Percentiles rank a stretch among this genome's conserved stretches.
phyloP scores from a whole-genome alignment of 129 eudicot genomes.

The Tanacetum coccineum region DNA sequence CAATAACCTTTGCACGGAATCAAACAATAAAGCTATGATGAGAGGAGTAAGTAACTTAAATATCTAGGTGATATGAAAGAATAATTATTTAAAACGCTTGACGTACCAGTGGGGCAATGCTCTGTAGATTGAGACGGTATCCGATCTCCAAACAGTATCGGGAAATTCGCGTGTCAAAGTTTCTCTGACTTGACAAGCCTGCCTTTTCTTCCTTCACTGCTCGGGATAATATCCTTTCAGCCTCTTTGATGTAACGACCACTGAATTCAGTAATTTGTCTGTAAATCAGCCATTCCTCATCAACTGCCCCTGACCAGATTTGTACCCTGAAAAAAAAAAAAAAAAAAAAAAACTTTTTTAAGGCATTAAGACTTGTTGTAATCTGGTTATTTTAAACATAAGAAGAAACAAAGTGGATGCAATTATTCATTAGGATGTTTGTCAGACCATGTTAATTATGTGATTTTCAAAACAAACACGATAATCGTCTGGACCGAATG shows the following conservation, averaged over 20 bases:
- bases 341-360: no score
- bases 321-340: no score
- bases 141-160: constrained; percentile 29
- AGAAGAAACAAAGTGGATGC: not conserved
- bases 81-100: no score
- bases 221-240: constrained; percentile 61
- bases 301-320: no score
- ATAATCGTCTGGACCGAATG: constrained; percentile 92
- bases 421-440: not conserved
- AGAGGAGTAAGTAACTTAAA: no score
- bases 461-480: constrained; percentile 77
- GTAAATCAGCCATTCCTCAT: constrained; percentile 89
- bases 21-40: not conserved
- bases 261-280: constrained; percentile 58
- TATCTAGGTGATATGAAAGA: not conserved
- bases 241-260: no score
- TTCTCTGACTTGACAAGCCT: constrained; percentile 75
- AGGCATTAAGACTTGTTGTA: no score
- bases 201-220: constrained; percentile 47
- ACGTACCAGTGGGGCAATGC: constrained; percentile 69
- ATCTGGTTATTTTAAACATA: no score
- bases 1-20: constrained; percentile 45
- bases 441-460: constrained; percentile 52
- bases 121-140: constrained; percentile 26
- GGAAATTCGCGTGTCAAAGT: constrained; percentile 50